phyloP scores from a whole-genome alignment of 371 early-diverging fungal genomes.

The Coemansia sp. region DNA sequence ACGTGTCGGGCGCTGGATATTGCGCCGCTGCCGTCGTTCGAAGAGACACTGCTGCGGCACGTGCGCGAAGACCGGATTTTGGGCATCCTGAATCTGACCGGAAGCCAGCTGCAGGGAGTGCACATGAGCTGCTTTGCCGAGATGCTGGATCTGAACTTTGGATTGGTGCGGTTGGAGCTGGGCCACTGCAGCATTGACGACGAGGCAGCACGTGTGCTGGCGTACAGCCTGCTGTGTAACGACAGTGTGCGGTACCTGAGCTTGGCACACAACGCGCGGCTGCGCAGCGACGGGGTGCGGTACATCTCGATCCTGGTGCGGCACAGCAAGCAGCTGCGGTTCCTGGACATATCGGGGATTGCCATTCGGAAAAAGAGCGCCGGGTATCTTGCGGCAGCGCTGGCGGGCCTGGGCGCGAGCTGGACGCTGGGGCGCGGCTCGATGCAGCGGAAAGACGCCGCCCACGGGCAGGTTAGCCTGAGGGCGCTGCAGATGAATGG shows the following conservation, averaged over 20 bases:
- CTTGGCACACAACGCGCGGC: constrained; percentile 44
- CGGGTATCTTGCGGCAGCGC: constrained; percentile 44
- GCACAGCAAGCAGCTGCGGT: constrained; percentile 46
- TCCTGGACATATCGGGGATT: constrained; percentile 47
- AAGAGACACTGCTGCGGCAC: constrained; percentile 27
- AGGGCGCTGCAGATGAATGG: constrained; percentile 46
- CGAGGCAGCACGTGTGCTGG: constrained; percentile 36
- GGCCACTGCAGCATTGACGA: constrained; percentile 49
- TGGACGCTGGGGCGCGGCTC: constrained; percentile 46
- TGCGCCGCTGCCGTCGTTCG: constrained; percentile 39
- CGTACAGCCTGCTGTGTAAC: constrained; percentile 49
- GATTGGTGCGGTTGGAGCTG: constrained; percentile 46
- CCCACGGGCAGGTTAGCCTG: constrained; percentile 39
- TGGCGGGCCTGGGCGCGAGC: constrained; percentile 46
- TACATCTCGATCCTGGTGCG: constrained; percentile 45
- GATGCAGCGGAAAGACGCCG: constrained; percentile 34
- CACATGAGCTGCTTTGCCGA: constrained; percentile 51
- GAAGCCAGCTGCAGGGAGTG: constrained; percentile 34
- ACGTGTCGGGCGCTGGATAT: constrained; percentile 40
- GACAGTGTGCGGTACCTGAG: constrained; percentile 49
- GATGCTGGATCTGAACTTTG: constrained; percentile 52
- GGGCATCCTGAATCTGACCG: constrained; percentile 40
- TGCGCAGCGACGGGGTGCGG: constrained; percentile 46
- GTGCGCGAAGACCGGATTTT: constrained; percentile 41
- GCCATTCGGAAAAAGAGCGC: constrained; percentile 48